Conservation (phyloP, 78 protist genomes). For the Anaeramoeba flamelloides region DNA sequence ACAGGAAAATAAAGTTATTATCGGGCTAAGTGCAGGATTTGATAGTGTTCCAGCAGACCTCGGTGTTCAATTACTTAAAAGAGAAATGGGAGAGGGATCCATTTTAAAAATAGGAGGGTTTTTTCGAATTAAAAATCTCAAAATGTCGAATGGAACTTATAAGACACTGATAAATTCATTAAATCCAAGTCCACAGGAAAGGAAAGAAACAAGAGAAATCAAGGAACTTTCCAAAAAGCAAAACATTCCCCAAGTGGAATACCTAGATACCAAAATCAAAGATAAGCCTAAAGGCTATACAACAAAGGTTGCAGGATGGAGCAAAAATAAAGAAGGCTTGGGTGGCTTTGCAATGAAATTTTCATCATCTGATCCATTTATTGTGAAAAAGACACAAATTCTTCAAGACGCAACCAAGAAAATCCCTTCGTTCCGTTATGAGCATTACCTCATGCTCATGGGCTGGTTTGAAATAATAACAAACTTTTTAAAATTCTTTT, state of each 20-base stretch:
- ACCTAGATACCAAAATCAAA: neutral
- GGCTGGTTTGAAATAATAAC: neutral
- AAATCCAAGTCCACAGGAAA: neutral
- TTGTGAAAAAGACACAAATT: neutral
- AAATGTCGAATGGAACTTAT: neutral
- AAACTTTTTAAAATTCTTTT: neutral
- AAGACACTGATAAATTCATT: neutral
- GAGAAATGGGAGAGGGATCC: neutral
- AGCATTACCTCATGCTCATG: neutral
- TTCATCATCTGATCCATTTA: neutral
- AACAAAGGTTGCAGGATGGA: neutral
- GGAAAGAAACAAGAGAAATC: neutral
- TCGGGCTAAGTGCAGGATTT: neutral
- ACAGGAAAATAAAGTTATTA: neutral
- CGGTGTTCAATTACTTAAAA: neutral
- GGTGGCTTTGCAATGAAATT: neutral
- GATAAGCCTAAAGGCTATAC: neutral
- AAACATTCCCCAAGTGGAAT: neutral
- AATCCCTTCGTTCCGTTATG: neutral
- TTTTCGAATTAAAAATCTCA: neutral
- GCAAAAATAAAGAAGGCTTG: neutral
- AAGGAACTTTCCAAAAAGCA: neutral
- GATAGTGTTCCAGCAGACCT: neutral
- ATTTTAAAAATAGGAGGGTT: neutral
- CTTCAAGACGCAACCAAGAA: neutral